phyloP scores from a whole-genome alignment of 768 basidiomycete genomes.

The Amanita pallidorosea region DNA sequence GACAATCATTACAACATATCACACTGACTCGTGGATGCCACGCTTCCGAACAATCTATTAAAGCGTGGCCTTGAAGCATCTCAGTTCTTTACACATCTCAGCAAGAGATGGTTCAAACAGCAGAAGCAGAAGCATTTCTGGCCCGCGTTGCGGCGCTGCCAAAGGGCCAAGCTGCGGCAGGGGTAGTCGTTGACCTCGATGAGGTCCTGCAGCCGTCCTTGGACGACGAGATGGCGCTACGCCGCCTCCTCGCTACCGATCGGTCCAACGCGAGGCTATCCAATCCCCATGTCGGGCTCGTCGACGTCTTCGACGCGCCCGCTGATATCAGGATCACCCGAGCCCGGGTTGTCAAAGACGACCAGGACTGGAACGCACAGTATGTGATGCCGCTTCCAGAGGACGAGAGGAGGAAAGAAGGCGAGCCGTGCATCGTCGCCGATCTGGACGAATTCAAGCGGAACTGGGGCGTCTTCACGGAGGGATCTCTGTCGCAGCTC shows the following conservation, averaged over 20 bases:
- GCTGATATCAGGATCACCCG: constrained; percentile 4
- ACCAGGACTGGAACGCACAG: neutral
- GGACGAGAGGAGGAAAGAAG: constrained; percentile 34
- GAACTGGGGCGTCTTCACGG: constrained; percentile 55
- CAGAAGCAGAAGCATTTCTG: constrained; percentile 5
- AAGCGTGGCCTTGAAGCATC: neutral
- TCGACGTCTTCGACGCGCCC: constrained; percentile 3
- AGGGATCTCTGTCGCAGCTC: constrained; percentile 49
- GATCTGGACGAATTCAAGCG: constrained; percentile 48
- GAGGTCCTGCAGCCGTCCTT: constrained; percentile 1
- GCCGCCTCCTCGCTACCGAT: constrained; percentile 2
- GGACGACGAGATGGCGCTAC: constrained; percentile 4
- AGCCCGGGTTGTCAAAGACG: constrained; percentile 4
- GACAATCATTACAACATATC: too few species aligned
- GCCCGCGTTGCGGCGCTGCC: neutral
- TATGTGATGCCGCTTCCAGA: constrained; percentile 34
- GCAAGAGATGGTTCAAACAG: constrained; percentile 1
- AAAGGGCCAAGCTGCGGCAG: neutral
- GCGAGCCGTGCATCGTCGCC: constrained; percentile 35
- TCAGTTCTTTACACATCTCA: neutral
- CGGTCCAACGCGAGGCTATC: neutral
- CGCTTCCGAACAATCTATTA: too few species aligned
- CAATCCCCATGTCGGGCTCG: constrained; percentile 3
- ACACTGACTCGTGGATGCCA: too few species aligned
- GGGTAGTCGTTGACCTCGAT: neutral